Conservation (phyloP, 169 alveolate species). For the Blepharisma undulans region DNA sequence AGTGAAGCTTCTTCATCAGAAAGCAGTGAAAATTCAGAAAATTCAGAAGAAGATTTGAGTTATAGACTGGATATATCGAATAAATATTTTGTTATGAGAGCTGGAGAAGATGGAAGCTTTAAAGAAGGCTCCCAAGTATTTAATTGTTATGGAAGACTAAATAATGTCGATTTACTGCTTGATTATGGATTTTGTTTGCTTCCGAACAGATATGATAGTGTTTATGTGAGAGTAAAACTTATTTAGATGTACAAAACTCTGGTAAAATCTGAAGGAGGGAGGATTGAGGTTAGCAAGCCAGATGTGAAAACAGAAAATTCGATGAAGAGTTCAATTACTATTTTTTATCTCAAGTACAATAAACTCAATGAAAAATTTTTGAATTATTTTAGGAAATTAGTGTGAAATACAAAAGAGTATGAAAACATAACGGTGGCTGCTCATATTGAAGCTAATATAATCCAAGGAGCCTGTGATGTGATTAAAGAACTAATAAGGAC, state of each 20-base stretch:
- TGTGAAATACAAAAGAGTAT: not conserved
- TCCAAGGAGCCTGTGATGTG: not conserved
- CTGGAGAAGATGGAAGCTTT: conserved; percentile 30
- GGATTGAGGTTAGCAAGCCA: not conserved
- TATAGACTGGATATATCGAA: not conserved
- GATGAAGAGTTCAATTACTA: not conserved
- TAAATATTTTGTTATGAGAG: conserved; percentile 25
- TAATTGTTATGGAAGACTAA: conserved; percentile 41
- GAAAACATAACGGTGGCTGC: not conserved
- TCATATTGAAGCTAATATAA: not conserved
- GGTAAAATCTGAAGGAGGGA: not conserved
- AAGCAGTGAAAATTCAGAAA: not conserved
- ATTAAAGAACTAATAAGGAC: not conserved
- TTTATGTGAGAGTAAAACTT: not conserved
- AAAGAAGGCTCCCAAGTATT: conserved; percentile 26
- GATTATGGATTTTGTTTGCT: conserved; percentile 35
- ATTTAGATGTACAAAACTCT: not conserved
- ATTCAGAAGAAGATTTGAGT: not conserved
- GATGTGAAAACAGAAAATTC: not conserved
- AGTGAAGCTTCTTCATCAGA: not conserved
- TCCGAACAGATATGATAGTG: conserved; percentile 30
- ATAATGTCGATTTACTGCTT: conserved; percentile 17
- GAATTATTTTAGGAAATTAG: conserved; percentile 21
- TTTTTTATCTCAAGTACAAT: conserved; percentile 32
- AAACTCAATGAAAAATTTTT: conserved; percentile 30